Evolutionary conservation across 495 filamentous ascomycete genomes (phyloP).

Genomic region (Viridothelium virens): DNA sequence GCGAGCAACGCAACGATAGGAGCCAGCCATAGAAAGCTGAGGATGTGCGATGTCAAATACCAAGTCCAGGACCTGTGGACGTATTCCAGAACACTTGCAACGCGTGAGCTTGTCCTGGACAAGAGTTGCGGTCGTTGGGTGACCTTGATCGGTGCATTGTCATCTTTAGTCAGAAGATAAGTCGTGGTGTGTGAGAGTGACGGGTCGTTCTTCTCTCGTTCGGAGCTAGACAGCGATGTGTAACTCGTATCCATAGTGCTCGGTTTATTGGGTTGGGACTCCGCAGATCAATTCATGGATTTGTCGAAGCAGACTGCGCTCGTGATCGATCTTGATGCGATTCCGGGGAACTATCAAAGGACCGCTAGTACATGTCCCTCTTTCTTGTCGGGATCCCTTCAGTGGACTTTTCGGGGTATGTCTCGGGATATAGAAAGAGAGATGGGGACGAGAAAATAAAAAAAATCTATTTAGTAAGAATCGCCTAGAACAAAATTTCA

Average conservation of each 20-base stretch:
- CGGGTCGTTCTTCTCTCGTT: neutral
- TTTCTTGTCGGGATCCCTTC: no score
- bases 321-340: no score
- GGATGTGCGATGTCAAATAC: slow-evolving; percentile 11
- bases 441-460: no score
- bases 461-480: no score
- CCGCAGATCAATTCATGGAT: no score
- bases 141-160: neutral
- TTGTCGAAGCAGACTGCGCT: no score
- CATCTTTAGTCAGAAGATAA: neutral
- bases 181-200: neutral
- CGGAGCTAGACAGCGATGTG: neutral
- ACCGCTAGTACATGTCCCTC: no score
- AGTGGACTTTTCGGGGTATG: no score
- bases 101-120: neutral
- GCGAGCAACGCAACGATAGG: slow-evolving; percentile 26
- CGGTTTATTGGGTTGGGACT: neutral
- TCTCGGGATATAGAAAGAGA: no score
- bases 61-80: slow-evolving; percentile 4
- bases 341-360: no score
- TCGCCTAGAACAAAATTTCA: no score
- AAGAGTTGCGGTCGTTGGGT: neutral
- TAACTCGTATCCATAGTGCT: neutral
- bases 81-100: neutral
- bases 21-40: slow-evolving; percentile 26